These are phyloP conservation scores for Hymenoscyphus linearis DNA, from an alignment of 2,329 filamentous ascomycete species.

Conservation along the genomic window DNA sequence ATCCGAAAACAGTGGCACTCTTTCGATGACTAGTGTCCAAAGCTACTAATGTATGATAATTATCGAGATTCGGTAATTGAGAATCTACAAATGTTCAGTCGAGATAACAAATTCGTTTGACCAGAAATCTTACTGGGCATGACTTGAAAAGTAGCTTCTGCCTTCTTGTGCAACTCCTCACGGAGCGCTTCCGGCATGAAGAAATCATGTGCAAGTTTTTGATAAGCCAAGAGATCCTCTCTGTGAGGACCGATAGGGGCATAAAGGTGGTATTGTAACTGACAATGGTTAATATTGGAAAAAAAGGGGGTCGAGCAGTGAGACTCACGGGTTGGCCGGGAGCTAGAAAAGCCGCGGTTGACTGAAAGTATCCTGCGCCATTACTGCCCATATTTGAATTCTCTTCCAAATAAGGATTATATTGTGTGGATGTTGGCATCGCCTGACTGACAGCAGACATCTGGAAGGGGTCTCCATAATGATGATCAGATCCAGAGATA, in stretches of 20 bases:
- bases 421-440: slow-evolving; percentile 44
- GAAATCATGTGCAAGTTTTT: slow-evolving; percentile 82
- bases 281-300: slow-evolving; percentile 20
- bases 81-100: slow-evolving; percentile 42
- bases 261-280: slow-evolving; percentile 90
- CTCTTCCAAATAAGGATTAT: slow-evolving; percentile 77
- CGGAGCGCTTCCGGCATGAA: slow-evolving; percentile 84
- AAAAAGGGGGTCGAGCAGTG: neutral
- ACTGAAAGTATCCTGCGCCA: slow-evolving; percentile 61
- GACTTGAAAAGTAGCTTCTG: slow-evolving; percentile 78
- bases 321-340: slow-evolving; percentile 53
- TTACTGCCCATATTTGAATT: slow-evolving; percentile 48
- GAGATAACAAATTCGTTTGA: neutral
- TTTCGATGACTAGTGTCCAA: slow-evolving; percentile 78
- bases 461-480: slow-evolving; percentile 58
- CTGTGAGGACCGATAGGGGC: slow-evolving; percentile 78
- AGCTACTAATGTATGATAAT: slow-evolving; percentile 88
- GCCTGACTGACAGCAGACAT: slow-evolving; percentile 51
- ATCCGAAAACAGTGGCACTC: slow-evolving; percentile 75
- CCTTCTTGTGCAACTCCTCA: slow-evolving; percentile 84
- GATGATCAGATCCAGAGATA: slow-evolving; percentile 44
- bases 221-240: slow-evolving; percentile 77
- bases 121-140: slow-evolving; percentile 60
- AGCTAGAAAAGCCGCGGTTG: slow-evolving; percentile 46
- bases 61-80: slow-evolving; percentile 73